These are phyloP conservation scores for Neurospora tetrasperma DNA, from an alignment of 495 filamentous ascomycete species.

Conservation along the genomic window DNA sequence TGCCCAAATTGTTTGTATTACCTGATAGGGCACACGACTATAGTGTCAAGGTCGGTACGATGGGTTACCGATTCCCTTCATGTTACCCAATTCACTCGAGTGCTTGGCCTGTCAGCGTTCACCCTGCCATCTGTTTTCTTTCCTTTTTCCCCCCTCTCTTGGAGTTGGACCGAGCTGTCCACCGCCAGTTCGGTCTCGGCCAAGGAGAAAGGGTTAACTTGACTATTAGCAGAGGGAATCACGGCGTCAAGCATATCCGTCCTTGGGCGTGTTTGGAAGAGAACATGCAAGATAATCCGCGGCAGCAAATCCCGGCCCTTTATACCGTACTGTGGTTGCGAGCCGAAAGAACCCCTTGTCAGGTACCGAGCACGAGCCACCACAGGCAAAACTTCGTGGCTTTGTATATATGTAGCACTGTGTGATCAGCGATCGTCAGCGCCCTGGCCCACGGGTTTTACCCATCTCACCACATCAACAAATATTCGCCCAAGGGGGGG, in stretches of 20 bases:
- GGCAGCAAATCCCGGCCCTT: background rate
- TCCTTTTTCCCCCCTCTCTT: background rate
- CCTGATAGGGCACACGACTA: too few relatives aligned
- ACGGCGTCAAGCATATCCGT: background rate
- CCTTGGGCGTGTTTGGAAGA: background rate
- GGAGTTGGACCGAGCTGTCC: background rate
- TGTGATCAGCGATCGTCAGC: too few relatives aligned
- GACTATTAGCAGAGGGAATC: background rate
- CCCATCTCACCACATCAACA: background rate
- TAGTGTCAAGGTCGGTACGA: background rate
- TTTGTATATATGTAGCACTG: too few relatives aligned
- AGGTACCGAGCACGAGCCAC: too few relatives aligned
- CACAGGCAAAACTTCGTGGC: too few relatives aligned
- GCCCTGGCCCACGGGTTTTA: too few relatives aligned
- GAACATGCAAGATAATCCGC: background rate
- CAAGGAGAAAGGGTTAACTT: background rate
- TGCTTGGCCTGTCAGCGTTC: background rate
- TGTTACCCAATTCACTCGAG: background rate
- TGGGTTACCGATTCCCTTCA: background rate
- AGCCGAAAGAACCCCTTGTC: too few relatives aligned
- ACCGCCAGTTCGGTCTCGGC: background rate
- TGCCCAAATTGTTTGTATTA: too few relatives aligned
- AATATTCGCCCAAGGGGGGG: background rate
- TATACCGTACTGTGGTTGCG: background rate
- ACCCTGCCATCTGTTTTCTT: background rate